A percentile compares a stretch with the other conserved stretches of the same genome.
phyloP scores from a whole-genome alignment of 2,329 filamentous ascomycete species.

The Sordariomycetes sp. region DNA sequence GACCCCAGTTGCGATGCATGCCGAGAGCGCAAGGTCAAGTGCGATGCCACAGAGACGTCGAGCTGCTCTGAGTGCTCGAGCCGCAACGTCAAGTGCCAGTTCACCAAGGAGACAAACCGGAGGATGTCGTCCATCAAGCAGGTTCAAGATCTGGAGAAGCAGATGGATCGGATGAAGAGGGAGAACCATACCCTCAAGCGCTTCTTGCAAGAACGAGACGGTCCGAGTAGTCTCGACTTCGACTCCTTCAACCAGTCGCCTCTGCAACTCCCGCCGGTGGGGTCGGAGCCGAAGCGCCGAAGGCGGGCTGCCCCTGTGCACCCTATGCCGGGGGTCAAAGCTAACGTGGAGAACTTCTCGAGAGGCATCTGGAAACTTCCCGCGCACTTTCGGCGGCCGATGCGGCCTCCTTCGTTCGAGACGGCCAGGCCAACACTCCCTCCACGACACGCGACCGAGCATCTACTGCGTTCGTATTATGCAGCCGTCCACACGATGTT shows the following conservation, averaged over 20 bases:
- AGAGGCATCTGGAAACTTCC: conserved; percentile 75
- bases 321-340: conserved; percentile 61
- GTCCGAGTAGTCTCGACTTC: conserved; percentile 37
- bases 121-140: conserved; percentile 99
- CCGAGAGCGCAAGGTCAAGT: conserved; percentile 75
- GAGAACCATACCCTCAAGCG: conserved; percentile 68
- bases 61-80: conserved; percentile 97
- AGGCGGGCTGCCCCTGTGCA: conserved; percentile 50
- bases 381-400: conserved; percentile 49
- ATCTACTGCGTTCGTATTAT: conserved; percentile 66
- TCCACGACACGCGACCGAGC: conserved; percentile 57
- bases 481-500: conserved; percentile 67
- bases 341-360: conserved; percentile 62
- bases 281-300: conserved; percentile 53
- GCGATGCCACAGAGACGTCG: conserved; percentile 90
- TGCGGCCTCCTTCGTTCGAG: conserved; percentile 35
- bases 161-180: conserved; percentile 68
- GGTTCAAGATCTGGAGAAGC: conserved; percentile 91
- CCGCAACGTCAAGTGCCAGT: conserved; percentile 93
- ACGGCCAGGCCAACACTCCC: conserved; percentile 56
- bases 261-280: conserved; percentile 53
- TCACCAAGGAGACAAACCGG: conserved; percentile 97
- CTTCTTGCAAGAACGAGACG: conserved; percentile 42
- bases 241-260: conserved; percentile 37
- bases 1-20: conserved; percentile 98